These are phyloP conservation scores for Copromyces sp. DNA, from an alignment of 495 filamentous ascomycete genomes.

Conservation along the genomic window DNA sequence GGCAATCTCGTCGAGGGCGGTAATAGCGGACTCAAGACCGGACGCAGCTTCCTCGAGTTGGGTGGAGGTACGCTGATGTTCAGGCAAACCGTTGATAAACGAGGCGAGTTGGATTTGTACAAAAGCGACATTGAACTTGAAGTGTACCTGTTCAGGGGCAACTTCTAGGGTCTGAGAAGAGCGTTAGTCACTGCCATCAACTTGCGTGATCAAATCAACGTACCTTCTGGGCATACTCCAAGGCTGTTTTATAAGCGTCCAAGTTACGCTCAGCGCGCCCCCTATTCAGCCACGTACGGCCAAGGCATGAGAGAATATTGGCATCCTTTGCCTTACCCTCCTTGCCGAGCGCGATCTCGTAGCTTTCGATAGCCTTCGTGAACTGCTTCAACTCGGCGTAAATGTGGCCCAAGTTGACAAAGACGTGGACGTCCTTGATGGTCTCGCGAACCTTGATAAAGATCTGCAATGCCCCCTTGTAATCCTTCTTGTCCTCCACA, in stretches of 20 bases:
- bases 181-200: slow-evolving; percentile 14
- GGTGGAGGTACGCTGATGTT: slow-evolving; percentile 63
- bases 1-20: slow-evolving; percentile 68
- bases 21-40: slow-evolving; percentile 87
- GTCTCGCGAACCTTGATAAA: slow-evolving; percentile 84
- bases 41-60: slow-evolving; percentile 68
- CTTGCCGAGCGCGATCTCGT: slow-evolving; percentile 80
- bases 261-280: slow-evolving; percentile 73
- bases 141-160: slow-evolving; percentile 73
- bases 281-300: slow-evolving; percentile 84
- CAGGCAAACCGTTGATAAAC: slow-evolving; percentile 60
- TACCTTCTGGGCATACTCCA: slow-evolving; percentile 77
- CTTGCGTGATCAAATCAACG: slow-evolving; percentile 4
- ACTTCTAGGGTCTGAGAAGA: slow-evolving; percentile 54
- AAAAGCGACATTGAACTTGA: slow-evolving; percentile 96
- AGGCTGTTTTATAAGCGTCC: slow-evolving; percentile 69
- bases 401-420: slow-evolving; percentile 85
- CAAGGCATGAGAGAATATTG: slow-evolving; percentile 78
- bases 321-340: slow-evolving; percentile 67
- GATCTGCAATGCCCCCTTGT: slow-evolving; percentile 67
- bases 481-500: slow-evolving; percentile 85
- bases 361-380: slow-evolving; percentile 82
- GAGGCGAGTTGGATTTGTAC: slow-evolving; percentile 89
- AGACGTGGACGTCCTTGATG: slow-evolving; percentile 73
- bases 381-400: slow-evolving; percentile 84